Conservation (phyloP, 208 protist species). For the Acanthamoeba healyi region DNA sequence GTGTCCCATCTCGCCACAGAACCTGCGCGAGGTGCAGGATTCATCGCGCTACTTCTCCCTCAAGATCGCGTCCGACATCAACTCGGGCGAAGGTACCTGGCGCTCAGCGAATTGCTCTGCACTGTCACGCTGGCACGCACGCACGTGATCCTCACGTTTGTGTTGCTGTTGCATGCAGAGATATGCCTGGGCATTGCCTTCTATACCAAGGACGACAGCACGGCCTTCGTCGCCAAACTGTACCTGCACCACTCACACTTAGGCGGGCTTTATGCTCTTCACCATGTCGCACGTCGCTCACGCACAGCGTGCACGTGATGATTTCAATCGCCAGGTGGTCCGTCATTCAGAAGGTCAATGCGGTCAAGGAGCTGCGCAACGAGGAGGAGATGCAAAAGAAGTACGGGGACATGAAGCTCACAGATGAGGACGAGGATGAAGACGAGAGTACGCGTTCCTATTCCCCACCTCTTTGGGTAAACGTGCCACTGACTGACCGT, state of each 20-base stretch:
- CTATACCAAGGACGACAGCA: conserved; percentile 54
- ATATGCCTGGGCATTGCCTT: conserved; percentile 41
- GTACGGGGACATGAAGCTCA: not conserved
- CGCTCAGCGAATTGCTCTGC: too few species aligned
- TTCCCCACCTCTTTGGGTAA: not conserved
- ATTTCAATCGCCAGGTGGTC: conserved; percentile 18
- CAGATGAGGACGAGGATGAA: not conserved
- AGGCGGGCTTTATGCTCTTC: not conserved
- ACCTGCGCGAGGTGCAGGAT: conserved; percentile 34
- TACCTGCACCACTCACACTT: not conserved
- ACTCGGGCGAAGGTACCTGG: not conserved
- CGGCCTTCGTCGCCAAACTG: conserved; percentile 20
- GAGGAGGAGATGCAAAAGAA: conserved; percentile 4
- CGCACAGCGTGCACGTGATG: too few species aligned
- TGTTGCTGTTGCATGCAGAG: not conserved
- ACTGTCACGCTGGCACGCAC: too few species aligned
- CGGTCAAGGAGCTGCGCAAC: conserved; percentile 23
- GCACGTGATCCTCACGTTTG: too few species aligned
- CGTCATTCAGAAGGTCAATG: not conserved
- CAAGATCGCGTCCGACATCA: not conserved
- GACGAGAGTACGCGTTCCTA: not conserved
- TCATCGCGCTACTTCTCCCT: conserved; percentile 41
- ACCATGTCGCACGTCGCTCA: not conserved
- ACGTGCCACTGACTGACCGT: not conserved
- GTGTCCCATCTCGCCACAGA: conserved; percentile 7